phyloP scores from a whole-genome alignment of 148 eudicot species.

The Vaccinium darrowii region DNA sequence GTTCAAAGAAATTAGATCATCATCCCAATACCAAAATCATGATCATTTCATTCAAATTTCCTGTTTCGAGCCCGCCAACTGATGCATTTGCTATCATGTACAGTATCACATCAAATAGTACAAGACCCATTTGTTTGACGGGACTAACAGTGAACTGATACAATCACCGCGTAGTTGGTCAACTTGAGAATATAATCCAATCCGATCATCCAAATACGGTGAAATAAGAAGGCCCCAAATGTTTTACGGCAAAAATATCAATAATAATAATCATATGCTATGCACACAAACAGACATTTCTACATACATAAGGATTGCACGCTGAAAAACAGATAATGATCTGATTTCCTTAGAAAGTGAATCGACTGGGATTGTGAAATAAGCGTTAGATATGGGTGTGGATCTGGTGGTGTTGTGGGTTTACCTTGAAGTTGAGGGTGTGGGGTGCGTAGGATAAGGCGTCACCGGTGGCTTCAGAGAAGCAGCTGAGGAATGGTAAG shows the following conservation, averaged over 20 bases:
- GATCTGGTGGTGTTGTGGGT: too few species aligned
- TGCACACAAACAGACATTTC: not conserved
- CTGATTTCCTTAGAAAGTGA: not conserved
- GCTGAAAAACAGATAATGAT: not conserved
- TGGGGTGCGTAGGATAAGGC: slow-evolving; percentile 64
- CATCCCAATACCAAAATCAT: not conserved
- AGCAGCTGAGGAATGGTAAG: slow-evolving; percentile 67
- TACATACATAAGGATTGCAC: not conserved
- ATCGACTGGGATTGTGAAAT: not conserved
- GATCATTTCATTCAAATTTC: not conserved
- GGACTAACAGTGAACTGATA: not conserved
- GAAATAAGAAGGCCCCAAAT: not conserved
- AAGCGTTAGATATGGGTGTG: not conserved
- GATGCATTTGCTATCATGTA: not conserved
- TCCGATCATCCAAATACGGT: not conserved
- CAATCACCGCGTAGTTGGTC: not conserved
- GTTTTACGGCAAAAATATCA: not conserved
- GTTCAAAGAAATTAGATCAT: not conserved
- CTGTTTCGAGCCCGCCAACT: not conserved
- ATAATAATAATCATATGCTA: not conserved
- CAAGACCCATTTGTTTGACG: not conserved
- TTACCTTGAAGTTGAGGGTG: slow-evolving; percentile 79
- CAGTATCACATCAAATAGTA: not conserved
- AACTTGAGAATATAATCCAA: not conserved
- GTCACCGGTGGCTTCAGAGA: slow-evolving; percentile 66